Evolutionary conservation across 164 flowering plant genomes (phyloP).

Genomic region (Umbellularia californica): DNA sequence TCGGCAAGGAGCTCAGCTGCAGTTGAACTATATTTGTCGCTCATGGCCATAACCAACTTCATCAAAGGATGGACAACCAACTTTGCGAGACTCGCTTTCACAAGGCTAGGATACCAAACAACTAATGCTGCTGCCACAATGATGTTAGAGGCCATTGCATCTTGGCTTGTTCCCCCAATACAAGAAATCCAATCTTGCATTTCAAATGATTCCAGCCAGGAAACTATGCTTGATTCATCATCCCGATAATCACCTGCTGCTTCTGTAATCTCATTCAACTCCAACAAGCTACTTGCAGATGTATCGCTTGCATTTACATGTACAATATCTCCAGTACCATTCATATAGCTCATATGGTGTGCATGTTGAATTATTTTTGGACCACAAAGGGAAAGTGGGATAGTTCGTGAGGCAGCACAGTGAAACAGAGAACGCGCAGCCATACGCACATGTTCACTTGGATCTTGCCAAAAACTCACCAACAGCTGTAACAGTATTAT

Average conservation of each 20-base stretch:
- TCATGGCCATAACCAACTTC: conserved; percentile 93
- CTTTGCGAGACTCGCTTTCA: conserved; percentile 59
- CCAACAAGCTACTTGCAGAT: conserved; percentile 11
- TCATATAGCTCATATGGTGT: conserved; percentile 16
- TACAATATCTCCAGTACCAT: conserved; percentile 21
- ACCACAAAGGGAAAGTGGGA: conserved; percentile 64
- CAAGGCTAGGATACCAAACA: conserved; percentile 94
- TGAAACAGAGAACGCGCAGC: conserved; percentile 98
- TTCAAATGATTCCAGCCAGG: conserved; percentile 94
- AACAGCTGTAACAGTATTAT: conserved; percentile 49
- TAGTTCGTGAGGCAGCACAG: conserved; percentile 94
- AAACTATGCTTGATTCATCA: conserved; percentile 49
- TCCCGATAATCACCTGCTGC: conserved; percentile 21
- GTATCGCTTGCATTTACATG: conserved; percentile 15
- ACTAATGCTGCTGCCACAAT: conserved; percentile 93
- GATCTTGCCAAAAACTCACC: conserved; percentile 95
- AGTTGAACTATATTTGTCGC: conserved; percentile 76
- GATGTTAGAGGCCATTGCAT: conserved; percentile 93
- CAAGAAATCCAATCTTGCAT: conserved; percentile 93
- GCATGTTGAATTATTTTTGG: conserved; percentile 32
- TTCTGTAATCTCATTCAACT: conserved; percentile 21
- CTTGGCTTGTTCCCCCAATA: conserved; percentile 95
- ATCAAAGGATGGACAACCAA: conserved; percentile 70
- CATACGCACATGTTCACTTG: conserved; percentile 93
- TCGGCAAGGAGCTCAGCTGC: conserved; percentile 98